Conservation (phyloP, 1,284 basidiomycete species). For the Cystobasidiaceae sp. region DNA sequence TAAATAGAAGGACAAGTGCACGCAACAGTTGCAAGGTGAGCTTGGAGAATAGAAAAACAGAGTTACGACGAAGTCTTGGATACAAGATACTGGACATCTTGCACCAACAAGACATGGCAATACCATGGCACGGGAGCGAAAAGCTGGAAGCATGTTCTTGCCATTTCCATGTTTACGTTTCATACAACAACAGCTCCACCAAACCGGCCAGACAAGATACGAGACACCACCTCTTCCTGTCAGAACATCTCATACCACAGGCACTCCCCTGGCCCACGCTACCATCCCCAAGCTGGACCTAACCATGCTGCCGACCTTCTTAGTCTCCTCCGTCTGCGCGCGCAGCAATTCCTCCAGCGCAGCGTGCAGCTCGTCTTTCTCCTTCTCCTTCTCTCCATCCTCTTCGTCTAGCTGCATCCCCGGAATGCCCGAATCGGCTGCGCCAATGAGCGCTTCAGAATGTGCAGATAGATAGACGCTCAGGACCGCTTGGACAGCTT, state of each 20-base stretch:
- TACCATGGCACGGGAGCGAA: not conserved
- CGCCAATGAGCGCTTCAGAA: slow-evolving; percentile 65
- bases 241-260: slow-evolving; percentile 10
- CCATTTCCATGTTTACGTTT: not conserved
- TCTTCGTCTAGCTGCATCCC: slow-evolving; percentile 58
- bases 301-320: slow-evolving; percentile 12
- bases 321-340: slow-evolving; percentile 22
- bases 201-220: too few relatives aligned
- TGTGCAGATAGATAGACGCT: slow-evolving; percentile 79
- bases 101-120: not conserved
- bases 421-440: slow-evolving; percentile 59
- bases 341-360: slow-evolving; percentile 8
- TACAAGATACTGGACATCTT: too few relatives aligned
- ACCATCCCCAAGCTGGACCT: slow-evolving; percentile 27
- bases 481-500: slow-evolving; percentile 86
- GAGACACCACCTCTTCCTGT: too few relatives aligned
- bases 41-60: too few relatives aligned
- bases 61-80: too few relatives aligned
- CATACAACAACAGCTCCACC: not conserved
- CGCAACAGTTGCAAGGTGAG: too few relatives aligned
- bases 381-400: slow-evolving; percentile 67
- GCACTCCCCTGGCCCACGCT: slow-evolving; percentile 26
- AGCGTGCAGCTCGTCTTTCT: slow-evolving; percentile 59
- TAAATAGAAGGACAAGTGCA: too few relatives aligned
- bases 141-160: not conserved